A percentile compares a stretch with the other conserved stretches of the same genome.
These are phyloP conservation scores for Hyphodiscus hymeniophilus DNA, from an alignment of 495 filamentous ascomycete species.

Conservation along the genomic window DNA sequence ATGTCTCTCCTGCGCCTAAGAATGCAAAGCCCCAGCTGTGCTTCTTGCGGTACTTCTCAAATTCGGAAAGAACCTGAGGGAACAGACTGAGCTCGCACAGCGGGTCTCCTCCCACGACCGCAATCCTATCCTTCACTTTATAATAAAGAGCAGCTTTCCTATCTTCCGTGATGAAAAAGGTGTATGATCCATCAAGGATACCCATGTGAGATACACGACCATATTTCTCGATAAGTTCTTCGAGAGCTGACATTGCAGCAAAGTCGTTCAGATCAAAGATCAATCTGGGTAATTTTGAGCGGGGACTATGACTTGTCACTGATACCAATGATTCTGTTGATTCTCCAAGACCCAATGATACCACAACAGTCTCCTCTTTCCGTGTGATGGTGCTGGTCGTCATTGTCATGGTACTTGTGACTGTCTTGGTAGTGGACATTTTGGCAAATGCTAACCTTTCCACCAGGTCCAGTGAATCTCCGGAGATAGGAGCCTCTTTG, in stretches of 20 bases:
- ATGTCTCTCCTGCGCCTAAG: slow-evolving; percentile 30
- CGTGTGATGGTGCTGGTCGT: background rate
- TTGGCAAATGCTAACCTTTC: slow-evolving; percentile 1
- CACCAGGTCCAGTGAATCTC: background rate
- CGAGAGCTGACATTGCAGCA: slow-evolving; percentile 25
- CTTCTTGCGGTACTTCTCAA: slow-evolving; percentile 26
- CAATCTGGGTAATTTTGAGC: background rate
- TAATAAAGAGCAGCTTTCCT: slow-evolving; percentile 32
- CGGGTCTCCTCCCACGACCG: slow-evolving; percentile 34
- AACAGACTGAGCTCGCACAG: slow-evolving; percentile 25
- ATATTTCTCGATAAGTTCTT: slow-evolving; percentile 26
- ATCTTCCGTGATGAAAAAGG: slow-evolving; percentile 31
- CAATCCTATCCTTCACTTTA: slow-evolving; percentile 31
- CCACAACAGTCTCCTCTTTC: background rate
- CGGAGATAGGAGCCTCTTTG: background rate
- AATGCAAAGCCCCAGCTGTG: slow-evolving; percentile 29
- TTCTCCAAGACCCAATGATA: background rate
- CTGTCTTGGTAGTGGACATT: background rate
- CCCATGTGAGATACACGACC: slow-evolving; percentile 38
- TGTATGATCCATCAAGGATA: slow-evolving; percentile 35
- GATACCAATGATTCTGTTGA: background rate
- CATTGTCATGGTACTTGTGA: background rate
- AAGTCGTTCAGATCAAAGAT: slow-evolving; percentile 22
- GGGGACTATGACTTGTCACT: background rate
- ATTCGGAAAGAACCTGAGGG: slow-evolving; percentile 27